Evolutionary conservation across 2,329 filamentous ascomycete genomes (phyloP).

Genomic region (Alternaria gaisen): DNA sequence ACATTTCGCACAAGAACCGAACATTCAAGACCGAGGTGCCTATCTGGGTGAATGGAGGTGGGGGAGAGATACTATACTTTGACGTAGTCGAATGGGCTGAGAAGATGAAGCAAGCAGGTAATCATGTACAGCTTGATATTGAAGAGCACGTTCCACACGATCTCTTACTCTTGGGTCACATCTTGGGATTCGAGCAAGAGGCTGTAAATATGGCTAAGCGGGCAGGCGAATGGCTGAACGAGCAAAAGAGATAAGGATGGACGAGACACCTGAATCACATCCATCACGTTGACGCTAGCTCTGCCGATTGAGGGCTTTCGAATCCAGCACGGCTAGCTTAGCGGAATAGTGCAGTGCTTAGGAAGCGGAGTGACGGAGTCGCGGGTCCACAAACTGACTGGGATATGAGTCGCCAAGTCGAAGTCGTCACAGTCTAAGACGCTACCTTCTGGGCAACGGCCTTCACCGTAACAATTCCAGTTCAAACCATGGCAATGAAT

Average conservation of each 20-base stretch:
- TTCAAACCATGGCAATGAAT: neutral
- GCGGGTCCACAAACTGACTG: too few relatives aligned
- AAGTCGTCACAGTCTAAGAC: too few relatives aligned
- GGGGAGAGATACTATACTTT: conserved; percentile 54
- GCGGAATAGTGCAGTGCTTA: too few relatives aligned
- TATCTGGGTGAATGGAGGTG: conserved; percentile 54
- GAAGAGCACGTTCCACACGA: conserved; percentile 58
- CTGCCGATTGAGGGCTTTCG: too few relatives aligned
- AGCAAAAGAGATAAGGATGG: neutral
- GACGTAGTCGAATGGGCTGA: conserved; percentile 52
- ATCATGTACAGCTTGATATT: conserved; percentile 53
- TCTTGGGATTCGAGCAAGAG: conserved; percentile 56
- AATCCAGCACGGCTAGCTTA: too few relatives aligned
- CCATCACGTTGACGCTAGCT: neutral
- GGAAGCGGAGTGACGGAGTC: too few relatives aligned
- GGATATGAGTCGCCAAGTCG: too few relatives aligned
- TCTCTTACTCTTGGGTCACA: conserved; percentile 53
- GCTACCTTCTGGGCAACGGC: too few relatives aligned
- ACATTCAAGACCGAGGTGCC: conserved; percentile 53
- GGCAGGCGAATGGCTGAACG: conserved; percentile 50
- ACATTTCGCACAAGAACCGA: conserved; percentile 50
- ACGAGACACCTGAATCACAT: fast-evolving
- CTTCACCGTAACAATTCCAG: too few relatives aligned
- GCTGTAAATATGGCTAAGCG: conserved; percentile 45
- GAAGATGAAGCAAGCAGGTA: conserved; percentile 52